phyloP scores from a whole-genome alignment of 2,329 filamentous ascomycete species.

The Beauveria sp. region DNA sequence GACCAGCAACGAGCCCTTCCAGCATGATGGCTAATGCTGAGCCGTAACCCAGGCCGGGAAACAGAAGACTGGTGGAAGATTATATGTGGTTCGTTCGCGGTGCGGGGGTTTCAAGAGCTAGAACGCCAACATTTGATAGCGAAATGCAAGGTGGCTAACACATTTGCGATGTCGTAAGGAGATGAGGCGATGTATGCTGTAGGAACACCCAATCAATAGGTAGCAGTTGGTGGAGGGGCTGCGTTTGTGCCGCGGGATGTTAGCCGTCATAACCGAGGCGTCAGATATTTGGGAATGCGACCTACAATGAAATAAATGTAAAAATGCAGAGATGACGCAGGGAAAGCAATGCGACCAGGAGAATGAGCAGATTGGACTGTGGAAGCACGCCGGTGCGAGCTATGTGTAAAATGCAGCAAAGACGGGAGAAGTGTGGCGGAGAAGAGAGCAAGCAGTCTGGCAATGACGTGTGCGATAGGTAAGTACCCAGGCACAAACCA shows the following conservation, averaged over 20 bases:
- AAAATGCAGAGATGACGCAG: neutral
- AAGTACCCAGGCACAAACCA: neutral
- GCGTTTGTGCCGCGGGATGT: neutral
- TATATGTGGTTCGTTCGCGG: neutral
- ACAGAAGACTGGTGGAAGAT: neutral
- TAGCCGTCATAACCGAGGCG: neutral
- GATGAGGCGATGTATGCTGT: neutral
- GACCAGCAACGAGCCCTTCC: conserved; percentile 90
- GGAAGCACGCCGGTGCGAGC: neutral
- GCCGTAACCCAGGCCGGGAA: conserved; percentile 70
- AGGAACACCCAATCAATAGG: neutral
- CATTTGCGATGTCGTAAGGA: neutral
- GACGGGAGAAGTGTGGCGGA: neutral
- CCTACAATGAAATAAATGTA: neutral
- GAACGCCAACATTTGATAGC: neutral
- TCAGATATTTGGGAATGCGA: neutral
- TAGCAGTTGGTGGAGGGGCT: conserved; percentile 3
- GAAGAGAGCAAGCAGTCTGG: conserved; percentile 3
- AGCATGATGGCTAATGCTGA: conserved; percentile 64
- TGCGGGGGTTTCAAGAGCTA: neutral
- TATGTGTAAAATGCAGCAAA: neutral
- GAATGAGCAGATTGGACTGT: neutral
- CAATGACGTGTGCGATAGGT: conserved; percentile 7
- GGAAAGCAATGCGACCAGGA: neutral
- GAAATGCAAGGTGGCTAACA: neutral